A percentile compares a stretch with the other conserved stretches of the same genome.
Conservation (phyloP, 371 early-diverging fungal genomes). For the Funneliformis caledonium region DNA sequence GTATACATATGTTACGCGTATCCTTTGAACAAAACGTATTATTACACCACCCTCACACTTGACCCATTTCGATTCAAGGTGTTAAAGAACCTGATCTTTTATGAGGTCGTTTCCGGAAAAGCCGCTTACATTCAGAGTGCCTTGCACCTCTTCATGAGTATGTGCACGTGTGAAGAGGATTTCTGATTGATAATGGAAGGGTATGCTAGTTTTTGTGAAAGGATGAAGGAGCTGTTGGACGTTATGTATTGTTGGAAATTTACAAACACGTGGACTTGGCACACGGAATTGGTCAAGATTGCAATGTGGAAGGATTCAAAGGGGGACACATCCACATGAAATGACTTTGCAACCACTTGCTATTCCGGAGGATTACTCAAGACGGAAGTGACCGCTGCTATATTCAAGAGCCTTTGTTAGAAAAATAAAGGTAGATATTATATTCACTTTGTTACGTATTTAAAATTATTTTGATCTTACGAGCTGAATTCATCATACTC, state of each 20-base stretch:
- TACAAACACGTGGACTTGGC: constrained; percentile 18
- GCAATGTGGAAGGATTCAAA: neutral
- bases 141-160: constrained; percentile 12
- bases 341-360: constrained; percentile 5
- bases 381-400: neutral
- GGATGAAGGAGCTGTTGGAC: constrained; percentile 16
- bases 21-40: constrained; percentile 17
- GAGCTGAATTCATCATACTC: too few species aligned
- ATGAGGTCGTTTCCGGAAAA: constrained; percentile 26
- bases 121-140: constrained; percentile 25
- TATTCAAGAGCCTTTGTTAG: constrained; percentile 17
- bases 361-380: constrained; percentile 15
- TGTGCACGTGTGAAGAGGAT: constrained; percentile 31
- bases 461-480: too few species aligned
- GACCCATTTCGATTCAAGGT: constrained; percentile 24
- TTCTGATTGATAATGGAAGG: constrained; percentile 24
- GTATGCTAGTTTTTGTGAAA: constrained; percentile 5
- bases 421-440: neutral
- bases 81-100: constrained; percentile 9
- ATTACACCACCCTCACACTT: constrained; percentile 6
- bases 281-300: constrained; percentile 33
- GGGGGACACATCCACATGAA: constrained; percentile 2
- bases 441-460: too few species aligned
- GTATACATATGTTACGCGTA: constrained; percentile 17
- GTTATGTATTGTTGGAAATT: constrained; percentile 38